phyloP scores from a whole-genome alignment of 352 stramenopile genomes.

The Phytopythium helicoides region DNA sequence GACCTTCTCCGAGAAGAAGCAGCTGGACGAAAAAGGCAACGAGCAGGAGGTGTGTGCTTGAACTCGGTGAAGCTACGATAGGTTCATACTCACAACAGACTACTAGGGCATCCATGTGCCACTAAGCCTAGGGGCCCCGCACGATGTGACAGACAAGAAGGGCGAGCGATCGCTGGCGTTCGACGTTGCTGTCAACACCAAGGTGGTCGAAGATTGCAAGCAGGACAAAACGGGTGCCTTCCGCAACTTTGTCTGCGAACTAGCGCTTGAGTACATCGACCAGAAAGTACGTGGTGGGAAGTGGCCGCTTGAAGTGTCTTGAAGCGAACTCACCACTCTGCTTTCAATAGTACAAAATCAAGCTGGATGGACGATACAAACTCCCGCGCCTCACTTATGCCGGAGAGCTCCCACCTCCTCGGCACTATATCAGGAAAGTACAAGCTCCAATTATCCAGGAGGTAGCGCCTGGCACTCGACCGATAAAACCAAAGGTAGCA shows the following conservation, averaged over 20 bases:
- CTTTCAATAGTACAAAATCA: constrained; percentile 60
- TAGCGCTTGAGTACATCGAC: constrained; percentile 80
- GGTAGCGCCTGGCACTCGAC: constrained; percentile 16
- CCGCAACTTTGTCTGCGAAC: constrained; percentile 79
- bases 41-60: constrained; percentile 54
- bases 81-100: too few relatives aligned
- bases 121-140: constrained; percentile 60
- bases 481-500: constrained; percentile 11
- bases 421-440: constrained; percentile 79
- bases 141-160: constrained; percentile 78
- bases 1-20: constrained; percentile 75
- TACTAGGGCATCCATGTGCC: constrained; percentile 71
- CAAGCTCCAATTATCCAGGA: constrained; percentile 75
- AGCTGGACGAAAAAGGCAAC: constrained; percentile 67
- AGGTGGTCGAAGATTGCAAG: constrained; percentile 67
- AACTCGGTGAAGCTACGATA: neutral
- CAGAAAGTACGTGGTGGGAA: constrained; percentile 46
- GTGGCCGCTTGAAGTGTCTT: neutral
- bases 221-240: constrained; percentile 65
- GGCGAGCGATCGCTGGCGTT: constrained; percentile 58
- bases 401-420: constrained; percentile 56
- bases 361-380: constrained; percentile 75
- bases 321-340: neutral
- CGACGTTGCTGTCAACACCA: constrained; percentile 78
- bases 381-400: constrained; percentile 67